Evolutionary conservation across 2,329 filamentous ascomycete genomes (phyloP).

Genomic region (Monilinia vaccinii-corymbosi): DNA sequence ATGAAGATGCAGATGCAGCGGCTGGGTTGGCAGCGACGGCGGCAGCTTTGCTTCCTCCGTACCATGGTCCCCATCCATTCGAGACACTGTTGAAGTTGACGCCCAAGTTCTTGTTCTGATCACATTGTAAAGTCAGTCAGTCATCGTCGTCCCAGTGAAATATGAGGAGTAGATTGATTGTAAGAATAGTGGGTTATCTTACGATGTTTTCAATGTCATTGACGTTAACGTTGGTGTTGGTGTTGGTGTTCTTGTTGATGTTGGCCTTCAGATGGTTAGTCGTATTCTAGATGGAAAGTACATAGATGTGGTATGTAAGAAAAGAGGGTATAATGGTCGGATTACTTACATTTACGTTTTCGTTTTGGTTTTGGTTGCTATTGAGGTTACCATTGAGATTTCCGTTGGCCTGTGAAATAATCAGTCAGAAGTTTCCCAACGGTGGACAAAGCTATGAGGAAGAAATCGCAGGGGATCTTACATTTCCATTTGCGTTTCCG

Average conservation of each 20-base stretch:
- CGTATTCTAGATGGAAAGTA: not conserved
- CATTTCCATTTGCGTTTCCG: not conserved
- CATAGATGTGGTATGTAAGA: no score
- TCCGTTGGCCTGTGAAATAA: not conserved
- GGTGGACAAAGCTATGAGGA: not conserved
- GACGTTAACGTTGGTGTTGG: not conserved
- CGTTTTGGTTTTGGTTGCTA: not conserved
- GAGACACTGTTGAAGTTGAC: not conserved
- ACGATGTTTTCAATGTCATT: not conserved
- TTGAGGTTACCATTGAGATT: not conserved
- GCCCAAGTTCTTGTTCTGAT: conserved; percentile 3
- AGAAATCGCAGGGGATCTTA: not conserved
- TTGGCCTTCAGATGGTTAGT: not conserved
- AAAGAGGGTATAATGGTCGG: not conserved
- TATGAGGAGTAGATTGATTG: not conserved
- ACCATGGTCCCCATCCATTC: conserved; percentile 2
- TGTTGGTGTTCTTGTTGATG: not conserved
- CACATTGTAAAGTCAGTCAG: not conserved
- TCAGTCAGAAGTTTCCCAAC: not conserved
- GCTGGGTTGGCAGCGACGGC: not conserved
- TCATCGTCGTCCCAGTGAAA: not conserved
- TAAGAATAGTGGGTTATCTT: not conserved
- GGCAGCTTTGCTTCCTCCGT: conserved; percentile 2
- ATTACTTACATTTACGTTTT: not conserved
- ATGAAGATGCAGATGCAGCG: no score